Evolutionary conservation across 2,329 filamentous ascomycete genomes (phyloP), one percentile per base, ranked within the genome.

Genomic region (Cryphonectria carpinicola): DNA sequence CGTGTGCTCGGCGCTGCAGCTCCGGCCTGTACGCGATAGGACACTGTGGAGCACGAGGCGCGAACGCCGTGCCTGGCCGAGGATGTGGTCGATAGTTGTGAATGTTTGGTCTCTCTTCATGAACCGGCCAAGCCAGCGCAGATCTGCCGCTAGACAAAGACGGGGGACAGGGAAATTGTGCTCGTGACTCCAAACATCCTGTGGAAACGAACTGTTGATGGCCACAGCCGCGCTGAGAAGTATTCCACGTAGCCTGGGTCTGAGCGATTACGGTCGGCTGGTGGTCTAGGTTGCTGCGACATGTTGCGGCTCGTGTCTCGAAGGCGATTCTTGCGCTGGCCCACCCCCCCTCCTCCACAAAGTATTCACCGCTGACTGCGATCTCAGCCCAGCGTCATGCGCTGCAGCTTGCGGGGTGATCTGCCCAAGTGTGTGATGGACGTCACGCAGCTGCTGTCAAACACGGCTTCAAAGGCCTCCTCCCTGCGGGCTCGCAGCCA

Each of bases 281-380:
- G 54, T 58, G 14, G 25, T 32, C 54, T 14, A 32, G 54, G 52
- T 28, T 56, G 52, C 52, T 56, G 52, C 52, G 52, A 25, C n/a
- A 56, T 28, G 52, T 56, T 58, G 54, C 54, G 25, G 54, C 54
- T 32, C 25, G 54, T 58, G 54, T 58, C 54, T 58, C 54, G 52
- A 56, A 10, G 52, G 25, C 49, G 25, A 56, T 25, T 56, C 52
- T 17, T 56, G 52, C 22, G 49, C 52, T 25, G 11, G 11, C 11
- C n/a, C 52, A 28, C 52, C 10, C 52, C 10, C 37, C 37, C 7
- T 3, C 37, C 54, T 28, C 13, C 54, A 8, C 54, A 6, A 19
- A 19, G 25, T 1, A 39, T 25, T 2, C 32, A 32, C 39, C 58
- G 58, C 58, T 61, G 22, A n/a, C 32, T 61, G 28, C 6, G 4